These are phyloP conservation scores for Gnetum montanum DNA, from an alignment of 75 land plant genomes.

Conservation along the genomic window DNA sequence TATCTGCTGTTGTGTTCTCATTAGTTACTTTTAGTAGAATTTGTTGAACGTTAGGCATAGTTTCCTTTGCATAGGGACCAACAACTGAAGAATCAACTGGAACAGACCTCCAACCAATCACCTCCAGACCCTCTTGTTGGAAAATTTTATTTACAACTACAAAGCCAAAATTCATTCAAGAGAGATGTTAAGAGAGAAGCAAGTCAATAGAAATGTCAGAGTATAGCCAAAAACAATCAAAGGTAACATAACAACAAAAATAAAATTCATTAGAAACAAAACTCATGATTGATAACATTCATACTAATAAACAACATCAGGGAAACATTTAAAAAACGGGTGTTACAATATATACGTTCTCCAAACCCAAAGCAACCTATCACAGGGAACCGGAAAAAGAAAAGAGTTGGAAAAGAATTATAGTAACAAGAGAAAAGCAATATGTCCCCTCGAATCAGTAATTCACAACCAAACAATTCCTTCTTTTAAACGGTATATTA, in stretches of 20 bases:
- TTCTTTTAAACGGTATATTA: too few species aligned
- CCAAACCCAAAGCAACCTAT: too few species aligned
- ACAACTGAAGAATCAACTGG: slow-evolving; percentile 79
- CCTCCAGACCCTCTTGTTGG: slow-evolving; percentile 78
- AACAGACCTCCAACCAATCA: slow-evolving; percentile 92
- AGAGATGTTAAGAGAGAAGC: not conserved
- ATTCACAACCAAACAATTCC: too few species aligned
- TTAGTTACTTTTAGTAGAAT: slow-evolving; percentile 71
- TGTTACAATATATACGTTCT: too few species aligned
- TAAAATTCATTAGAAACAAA: too few species aligned
- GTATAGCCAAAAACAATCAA: not conserved
- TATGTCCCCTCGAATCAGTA: too few species aligned
- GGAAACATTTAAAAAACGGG: too few species aligned
- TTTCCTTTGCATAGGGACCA: slow-evolving; percentile 76
- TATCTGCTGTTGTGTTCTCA: slow-evolving; percentile 72
- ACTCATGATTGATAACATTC: too few species aligned
- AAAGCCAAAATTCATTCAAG: slow-evolving; percentile 7
- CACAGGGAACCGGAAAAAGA: too few species aligned
- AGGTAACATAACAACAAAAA: not conserved
- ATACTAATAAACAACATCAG: too few species aligned
- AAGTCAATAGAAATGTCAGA: not conserved
- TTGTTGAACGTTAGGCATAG: slow-evolving; percentile 88
- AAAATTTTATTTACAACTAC: slow-evolving; percentile 68
- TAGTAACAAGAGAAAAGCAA: too few species aligned
- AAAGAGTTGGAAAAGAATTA: too few species aligned